A percentile compares a stretch with the other conserved stretches of the same genome.
Conservation (phyloP, 305 asterid species). For the Fraxinus sp. region DNA sequence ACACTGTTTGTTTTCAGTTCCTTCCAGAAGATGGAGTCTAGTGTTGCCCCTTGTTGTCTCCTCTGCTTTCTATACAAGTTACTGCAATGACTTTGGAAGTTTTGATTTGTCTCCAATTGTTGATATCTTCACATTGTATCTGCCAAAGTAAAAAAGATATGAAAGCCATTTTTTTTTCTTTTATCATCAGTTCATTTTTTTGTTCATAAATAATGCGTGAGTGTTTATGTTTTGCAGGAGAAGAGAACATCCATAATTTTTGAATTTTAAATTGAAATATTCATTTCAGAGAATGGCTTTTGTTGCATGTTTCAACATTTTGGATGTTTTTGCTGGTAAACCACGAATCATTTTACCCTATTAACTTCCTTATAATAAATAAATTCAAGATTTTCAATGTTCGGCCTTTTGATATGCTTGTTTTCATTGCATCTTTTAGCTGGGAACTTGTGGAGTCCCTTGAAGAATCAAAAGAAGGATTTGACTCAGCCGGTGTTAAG, state of each 20-base stretch:
- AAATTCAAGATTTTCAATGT: not conserved
- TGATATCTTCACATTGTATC: too few relatives aligned
- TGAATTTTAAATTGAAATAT: not conserved
- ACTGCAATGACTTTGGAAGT: too few relatives aligned
- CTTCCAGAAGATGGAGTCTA: too few relatives aligned
- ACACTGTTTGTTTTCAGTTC: too few relatives aligned
- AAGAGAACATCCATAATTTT: not conserved
- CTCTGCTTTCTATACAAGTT: too few relatives aligned
- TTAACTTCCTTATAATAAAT: not conserved
- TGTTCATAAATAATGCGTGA: too few relatives aligned
- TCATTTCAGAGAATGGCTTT: slow-evolving; percentile 66
- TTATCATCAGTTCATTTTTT: too few relatives aligned
- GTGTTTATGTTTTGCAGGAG: too few relatives aligned
- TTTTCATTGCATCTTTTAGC: slow-evolving; percentile 34
- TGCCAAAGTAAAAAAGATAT: too few relatives aligned
- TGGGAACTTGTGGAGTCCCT: slow-evolving; percentile 82
- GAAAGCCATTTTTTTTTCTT: too few relatives aligned
- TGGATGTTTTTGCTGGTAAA: slow-evolving; percentile 85
- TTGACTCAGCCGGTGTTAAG: slow-evolving; percentile 75
- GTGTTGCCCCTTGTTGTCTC: too few relatives aligned
- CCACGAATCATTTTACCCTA: slow-evolving; percentile 12
- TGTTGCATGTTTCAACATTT: slow-evolving; percentile 84
- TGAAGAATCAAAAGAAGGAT: slow-evolving; percentile 58
- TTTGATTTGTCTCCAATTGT: too few relatives aligned
- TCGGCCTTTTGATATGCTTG: slow-evolving; percentile 17